Conservation (phyloP, 73 alveolate species). For the Paramecium tetraurelia region DNA sequence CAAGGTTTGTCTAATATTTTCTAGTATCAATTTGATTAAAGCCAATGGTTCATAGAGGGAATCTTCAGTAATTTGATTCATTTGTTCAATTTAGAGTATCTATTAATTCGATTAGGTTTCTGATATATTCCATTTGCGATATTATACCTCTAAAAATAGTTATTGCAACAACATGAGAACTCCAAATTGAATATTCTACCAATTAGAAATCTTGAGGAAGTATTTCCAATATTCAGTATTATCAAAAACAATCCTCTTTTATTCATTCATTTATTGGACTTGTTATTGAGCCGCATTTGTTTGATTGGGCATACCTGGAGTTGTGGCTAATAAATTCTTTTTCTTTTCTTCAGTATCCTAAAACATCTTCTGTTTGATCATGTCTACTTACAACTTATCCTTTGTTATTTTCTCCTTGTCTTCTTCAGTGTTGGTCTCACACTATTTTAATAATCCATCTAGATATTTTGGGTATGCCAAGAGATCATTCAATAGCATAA, state of each 20-base stretch:
- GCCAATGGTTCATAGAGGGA: conserved; percentile 23
- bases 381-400: background rate
- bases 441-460: background rate
- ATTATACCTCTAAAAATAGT: background rate
- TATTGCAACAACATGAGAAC: background rate
- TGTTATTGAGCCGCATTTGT: conserved; percentile 25
- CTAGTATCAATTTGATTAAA: background rate
- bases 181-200: conserved; percentile 29
- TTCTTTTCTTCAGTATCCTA: conserved; percentile 22
- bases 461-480: background rate
- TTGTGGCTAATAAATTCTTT: conserved; percentile 28
- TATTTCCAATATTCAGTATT: conserved; percentile 48
- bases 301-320: background rate
- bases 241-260: background rate
- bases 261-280: background rate
- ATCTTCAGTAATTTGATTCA: background rate
- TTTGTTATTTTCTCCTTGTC: background rate
- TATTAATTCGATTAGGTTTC: background rate
- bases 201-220: background rate
- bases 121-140: background rate
- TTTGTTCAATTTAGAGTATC: background rate
- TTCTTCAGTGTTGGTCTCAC: background rate
- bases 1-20: background rate
- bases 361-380: background rate
- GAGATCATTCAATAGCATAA: background rate